Base-by-base conservation (phyloP, 1,139 yeast species). In the Saccharomyces hybrid region DNA sequence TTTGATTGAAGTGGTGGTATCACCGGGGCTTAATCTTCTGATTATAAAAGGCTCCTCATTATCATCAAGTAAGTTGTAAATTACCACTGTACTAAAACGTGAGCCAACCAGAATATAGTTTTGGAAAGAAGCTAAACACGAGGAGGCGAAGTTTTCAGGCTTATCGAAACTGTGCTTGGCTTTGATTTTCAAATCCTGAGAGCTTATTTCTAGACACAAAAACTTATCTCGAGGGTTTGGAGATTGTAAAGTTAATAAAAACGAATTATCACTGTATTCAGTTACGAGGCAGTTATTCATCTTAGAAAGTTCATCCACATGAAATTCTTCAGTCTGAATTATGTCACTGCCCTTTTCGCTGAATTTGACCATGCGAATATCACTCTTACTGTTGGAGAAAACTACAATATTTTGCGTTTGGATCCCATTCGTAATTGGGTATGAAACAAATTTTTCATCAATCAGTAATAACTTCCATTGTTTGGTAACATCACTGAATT, bases 191-290 rank as follows among this genome's bases (percentile, higher is more conserved):
- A 68, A 34, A 3, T 66, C 64, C 0, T 57, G 57, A 1, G 56
- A 31, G 23, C 70, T 64, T 48, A 81, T 65, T 44, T 73, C 27
- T 49, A 76, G 65, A n/a, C 84, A 69, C n/a, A 78, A 59, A 44
- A 85, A 76, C 1, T 82, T 80, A 50, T 80, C 81, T 5, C 71
- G 75, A 0, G 88, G 85, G 61, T 86, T 83, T 46, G 95, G 90
- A 13, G 89, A 81, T 58, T 86, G 93, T 3, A 79, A 67, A 14
- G 86, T 67, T 0, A 82, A 54, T 48, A 75, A 75, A 31, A 71
- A 65, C 9, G 63, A 58, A 5, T 67, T 62, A 3, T 66, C 62
- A 0, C 64, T 64, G 14, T 61, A 64, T 13, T 59, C 55, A 42
- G 72, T 64, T 0, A 77, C 67, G 47, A 85, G 67, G 4, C 83